A percentile compares a stretch with the other conserved stretches of the same genome.
Conservation (phyloP, 345 rosid species). For the Odontarrhena argentea region DNA sequence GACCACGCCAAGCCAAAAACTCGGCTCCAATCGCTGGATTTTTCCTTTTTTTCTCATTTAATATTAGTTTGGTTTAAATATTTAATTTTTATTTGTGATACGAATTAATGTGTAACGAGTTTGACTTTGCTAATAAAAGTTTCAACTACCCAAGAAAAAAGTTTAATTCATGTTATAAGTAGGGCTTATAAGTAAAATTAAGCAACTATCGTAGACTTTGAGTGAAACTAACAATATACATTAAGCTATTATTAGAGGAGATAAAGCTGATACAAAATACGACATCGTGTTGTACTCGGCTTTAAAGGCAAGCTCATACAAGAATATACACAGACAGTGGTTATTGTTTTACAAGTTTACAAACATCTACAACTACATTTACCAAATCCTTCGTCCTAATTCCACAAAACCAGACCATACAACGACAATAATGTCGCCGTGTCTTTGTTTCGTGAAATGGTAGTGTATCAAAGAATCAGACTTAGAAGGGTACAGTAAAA, state of each 20-base stretch:
- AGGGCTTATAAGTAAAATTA: no score
- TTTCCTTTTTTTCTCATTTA: neutral
- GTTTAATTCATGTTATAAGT: no score
- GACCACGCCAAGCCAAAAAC: slow-evolving; percentile 33
- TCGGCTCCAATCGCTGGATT: slow-evolving; percentile 33
- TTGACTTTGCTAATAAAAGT: slow-evolving; percentile 27
- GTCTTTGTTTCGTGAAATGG: slow-evolving; percentile 26
- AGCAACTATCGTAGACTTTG: no score
- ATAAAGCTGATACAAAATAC: neutral
- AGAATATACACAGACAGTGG: slow-evolving; percentile 22
- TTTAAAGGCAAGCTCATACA: slow-evolving; percentile 31
- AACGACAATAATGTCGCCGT: slow-evolving; percentile 21
- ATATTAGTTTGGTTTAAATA: slow-evolving; percentile 16
- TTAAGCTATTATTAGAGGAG: no score
- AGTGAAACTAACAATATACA: no score
- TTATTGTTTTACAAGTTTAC: slow-evolving; percentile 41
- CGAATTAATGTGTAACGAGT: slow-evolving; percentile 17
- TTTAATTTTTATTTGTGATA: slow-evolving; percentile 22
- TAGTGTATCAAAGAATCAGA: slow-evolving; percentile 35
- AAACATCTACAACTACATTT: slow-evolving; percentile 33
- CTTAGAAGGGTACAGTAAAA: slow-evolving; percentile 22
- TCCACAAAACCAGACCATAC: slow-evolving; percentile 29
- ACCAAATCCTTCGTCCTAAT: slow-evolving; percentile 36
- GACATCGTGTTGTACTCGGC: slow-evolving; percentile 4
- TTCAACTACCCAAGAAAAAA: slow-evolving; percentile 8